Base-by-base conservation (phyloP, 2,329 filamentous ascomycete genomes). In the Epichloe aotearoae region DNA sequence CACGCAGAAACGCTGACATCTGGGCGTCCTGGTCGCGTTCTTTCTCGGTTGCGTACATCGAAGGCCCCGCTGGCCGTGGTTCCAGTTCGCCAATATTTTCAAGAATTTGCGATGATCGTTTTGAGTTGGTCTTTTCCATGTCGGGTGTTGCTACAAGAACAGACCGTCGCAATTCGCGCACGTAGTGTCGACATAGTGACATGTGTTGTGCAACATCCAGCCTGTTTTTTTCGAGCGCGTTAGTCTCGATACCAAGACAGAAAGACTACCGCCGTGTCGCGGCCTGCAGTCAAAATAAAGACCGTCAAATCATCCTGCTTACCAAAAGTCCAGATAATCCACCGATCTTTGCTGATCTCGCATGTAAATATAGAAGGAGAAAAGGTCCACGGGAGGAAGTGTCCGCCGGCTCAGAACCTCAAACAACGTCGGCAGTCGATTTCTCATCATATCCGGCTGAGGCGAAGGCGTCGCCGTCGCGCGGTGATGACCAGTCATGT, bases 351-450 rank as follows among this genome's bases (percentile, higher is more conserved):
- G 93, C 69, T 96, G 90, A 67, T 98, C 94, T 62, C 93, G 82
- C 93, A 98, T 98, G 71, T 95, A 98, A 61, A 98, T 98, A 71
- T 98, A 98, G 73, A 98, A 98, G 2, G 90, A 96, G 69, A 95
- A 98, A 11, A 98, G 76, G 64, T 98, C 94, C 52, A 98, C 91
- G 0, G 93, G 93, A 46, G 94, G 88, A 19, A 94, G 77, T n/a
- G 93, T 98, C 56, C 89, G 83, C 58, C 94, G 83, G 65, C 88
- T 95, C 54, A 98, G 74, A 51, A 98, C 93, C 70, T 98, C 94
- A 65, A 95, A 96, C 48, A 98, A 80, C 1, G 89, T 96, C 45
- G 93, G 93, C 53, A 98, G 79, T 57, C 93, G 80, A 65, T 95
- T 94, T 62, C 93, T 83, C 57, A 70, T 69, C 56, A 79, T 64